A percentile compares a stretch with the other conserved stretches of the same genome.
Conservation (phyloP, 768 basidiomycete species). For the Candolleomyces efflorescens region DNA sequence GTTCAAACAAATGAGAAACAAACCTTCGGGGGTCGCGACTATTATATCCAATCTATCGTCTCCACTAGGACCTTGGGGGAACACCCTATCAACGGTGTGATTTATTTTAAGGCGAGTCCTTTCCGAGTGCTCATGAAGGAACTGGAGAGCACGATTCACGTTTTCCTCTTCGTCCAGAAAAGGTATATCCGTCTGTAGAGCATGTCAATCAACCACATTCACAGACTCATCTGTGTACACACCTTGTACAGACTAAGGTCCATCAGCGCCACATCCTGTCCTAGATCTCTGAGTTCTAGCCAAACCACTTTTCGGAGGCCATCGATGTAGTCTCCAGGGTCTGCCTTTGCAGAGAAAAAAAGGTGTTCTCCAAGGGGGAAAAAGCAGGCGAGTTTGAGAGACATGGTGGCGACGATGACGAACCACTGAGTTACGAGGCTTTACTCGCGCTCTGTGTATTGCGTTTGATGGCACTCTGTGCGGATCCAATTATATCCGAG, state of each 20-base stretch:
- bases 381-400: not conserved
- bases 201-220: not conserved
- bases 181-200: not conserved
- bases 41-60: not conserved
- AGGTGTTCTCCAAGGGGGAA: not conserved
- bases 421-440: no score
- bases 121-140: not conserved
- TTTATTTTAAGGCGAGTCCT: not conserved
- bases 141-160: not conserved
- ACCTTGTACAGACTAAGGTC: slow-evolving; percentile 1
- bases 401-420: no score
- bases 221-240: not conserved
- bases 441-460: no score
- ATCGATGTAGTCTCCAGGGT: not conserved
- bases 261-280: not conserved
- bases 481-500: no score
- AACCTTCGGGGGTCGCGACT: not conserved
- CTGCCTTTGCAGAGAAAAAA: not conserved
- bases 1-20: not conserved
- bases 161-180: not conserved
- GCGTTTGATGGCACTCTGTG: no score
- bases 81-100: not conserved
- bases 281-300: not conserved
- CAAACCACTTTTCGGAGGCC: not conserved
- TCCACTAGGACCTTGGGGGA: not conserved